Evolutionary conservation across 306 rosid genomes (phyloP).

Genomic region (Citrullus mucosospermus): DNA sequence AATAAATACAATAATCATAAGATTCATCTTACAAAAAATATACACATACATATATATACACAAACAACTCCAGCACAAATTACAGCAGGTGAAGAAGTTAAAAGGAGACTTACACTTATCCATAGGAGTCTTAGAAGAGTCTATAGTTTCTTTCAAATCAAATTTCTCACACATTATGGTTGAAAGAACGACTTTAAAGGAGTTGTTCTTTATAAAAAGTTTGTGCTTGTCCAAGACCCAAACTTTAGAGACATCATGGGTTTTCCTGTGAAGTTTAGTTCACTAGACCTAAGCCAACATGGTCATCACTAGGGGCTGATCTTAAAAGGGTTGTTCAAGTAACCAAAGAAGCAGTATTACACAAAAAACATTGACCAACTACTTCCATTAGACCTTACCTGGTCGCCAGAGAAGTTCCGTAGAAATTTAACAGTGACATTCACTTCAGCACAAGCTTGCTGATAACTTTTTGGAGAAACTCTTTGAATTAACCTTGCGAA

Average conservation of each 20-base stretch:
- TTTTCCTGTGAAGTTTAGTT: background rate
- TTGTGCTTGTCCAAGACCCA: background rate
- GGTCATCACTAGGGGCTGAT: background rate
- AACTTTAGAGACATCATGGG: background rate
- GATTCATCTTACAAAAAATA: too few relatives aligned
- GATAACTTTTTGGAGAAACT: conserved; percentile 96
- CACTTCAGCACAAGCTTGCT: conserved; percentile 81
- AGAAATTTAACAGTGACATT: conserved; percentile 74
- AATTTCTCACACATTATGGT: background rate
- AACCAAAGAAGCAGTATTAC: background rate
- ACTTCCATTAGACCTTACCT: conserved; percentile 31
- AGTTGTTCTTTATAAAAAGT: background rate
- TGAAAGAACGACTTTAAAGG: background rate
- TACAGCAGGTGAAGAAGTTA: background rate
- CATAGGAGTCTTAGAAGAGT: background rate
- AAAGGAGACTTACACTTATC: background rate
- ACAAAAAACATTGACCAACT: background rate
- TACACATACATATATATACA: too few relatives aligned
- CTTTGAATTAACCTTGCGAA: conserved; percentile 84
- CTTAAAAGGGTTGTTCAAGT: background rate
- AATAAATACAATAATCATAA: too few relatives aligned
- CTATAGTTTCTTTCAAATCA: background rate
- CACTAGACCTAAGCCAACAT: background rate
- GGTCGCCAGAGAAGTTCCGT: conserved; percentile 86
- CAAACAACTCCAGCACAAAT: too few relatives aligned